Evolutionary conservation across 2,329 filamentous ascomycete genomes (phyloP).

Genomic region (Cordyceps fumosorosea): DNA sequence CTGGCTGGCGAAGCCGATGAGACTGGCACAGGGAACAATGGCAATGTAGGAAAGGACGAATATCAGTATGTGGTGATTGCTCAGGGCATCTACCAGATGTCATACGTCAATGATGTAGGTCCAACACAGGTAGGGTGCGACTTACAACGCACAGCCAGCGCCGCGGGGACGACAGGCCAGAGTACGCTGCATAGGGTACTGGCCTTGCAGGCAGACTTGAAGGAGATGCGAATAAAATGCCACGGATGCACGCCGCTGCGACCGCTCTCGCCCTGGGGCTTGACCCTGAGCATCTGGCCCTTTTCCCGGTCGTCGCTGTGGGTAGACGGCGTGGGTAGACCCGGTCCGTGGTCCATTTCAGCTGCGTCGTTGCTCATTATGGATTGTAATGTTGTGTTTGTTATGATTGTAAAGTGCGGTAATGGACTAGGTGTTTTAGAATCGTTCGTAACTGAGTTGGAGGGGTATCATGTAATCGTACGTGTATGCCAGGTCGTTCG

Average conservation of each 20-base stretch:
- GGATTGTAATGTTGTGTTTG: background rate
- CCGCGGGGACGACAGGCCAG: constrained; percentile 44
- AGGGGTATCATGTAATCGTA: background rate
- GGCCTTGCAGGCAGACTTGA: constrained; percentile 37
- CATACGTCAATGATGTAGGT: constrained; percentile 9
- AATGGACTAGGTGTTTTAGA: background rate
- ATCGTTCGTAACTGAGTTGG: no score
- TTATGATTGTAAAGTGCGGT: background rate
- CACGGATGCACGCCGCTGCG: constrained; percentile 37
- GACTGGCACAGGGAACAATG: constrained; percentile 46
- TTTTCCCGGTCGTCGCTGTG: constrained; percentile 18
- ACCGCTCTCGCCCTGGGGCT: constrained; percentile 37
- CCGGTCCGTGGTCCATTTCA: constrained; percentile 2
- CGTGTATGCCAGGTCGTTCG: no score
- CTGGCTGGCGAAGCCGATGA: constrained; percentile 49
- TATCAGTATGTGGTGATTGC: constrained; percentile 34
- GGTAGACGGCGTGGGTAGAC: constrained; percentile 24
- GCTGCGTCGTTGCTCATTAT: background rate
- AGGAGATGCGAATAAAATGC: constrained; percentile 37
- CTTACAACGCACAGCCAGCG: constrained; percentile 36
- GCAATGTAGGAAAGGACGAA: constrained; percentile 44
- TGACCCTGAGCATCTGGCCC: constrained; percentile 15
- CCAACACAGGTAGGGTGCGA: background rate
- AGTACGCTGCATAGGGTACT: constrained; percentile 41
- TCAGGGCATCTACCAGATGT: constrained; percentile 25